Base-by-base conservation (phyloP, 192 early-diverging fungal genomes). In the Backusella luteola region DNA sequence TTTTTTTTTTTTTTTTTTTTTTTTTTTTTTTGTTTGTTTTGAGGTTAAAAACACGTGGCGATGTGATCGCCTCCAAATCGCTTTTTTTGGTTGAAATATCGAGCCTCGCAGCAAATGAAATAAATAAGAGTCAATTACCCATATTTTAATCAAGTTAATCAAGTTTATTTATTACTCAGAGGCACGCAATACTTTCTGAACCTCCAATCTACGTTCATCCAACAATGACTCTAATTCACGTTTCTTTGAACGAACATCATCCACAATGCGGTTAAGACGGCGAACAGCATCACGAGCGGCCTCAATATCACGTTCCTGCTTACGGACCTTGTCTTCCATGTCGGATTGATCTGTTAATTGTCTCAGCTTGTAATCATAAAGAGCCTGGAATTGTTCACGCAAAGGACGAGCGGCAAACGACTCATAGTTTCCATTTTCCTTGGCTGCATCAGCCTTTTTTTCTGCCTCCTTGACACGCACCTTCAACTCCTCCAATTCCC, bases 301-400 rank as follows among this genome's bases (percentile, higher is more conserved):
- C 38, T 85, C 83, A 73, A 90, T 85, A 76, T 87, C 86, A 8
- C 87, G 76, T 59, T 90, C 89, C 66, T 87, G 79, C 41, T 84
- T 68, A 19, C 83, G 76, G n/a, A 86, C 83, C 29, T 84, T 76
- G 19, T 77, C 82, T n/a, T 83, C 75, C 6, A 86, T 77, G 41
- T 90, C 87, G 7, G 79, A 78, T 42, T 85, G 73, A 12, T 85
- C 87, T 4, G 80, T 77, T 17, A 84, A 67, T 73, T 88, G 85
- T 34, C 84, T 77, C 32, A 87, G 74, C 36, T 90, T 90, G 63
- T 87, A 90, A 23, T 84, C 87, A 42, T 87, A 83, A 46, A 90
- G 66, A 6, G 81, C 84, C 63, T 85, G 83, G 19, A 86, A 85
- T 66, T 90, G 84, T 34, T 80, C 78, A 74, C 75, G 77, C 4